Conservation (phyloP, 805 yeast genomes). For the Cyberlindnera maritima region DNA sequence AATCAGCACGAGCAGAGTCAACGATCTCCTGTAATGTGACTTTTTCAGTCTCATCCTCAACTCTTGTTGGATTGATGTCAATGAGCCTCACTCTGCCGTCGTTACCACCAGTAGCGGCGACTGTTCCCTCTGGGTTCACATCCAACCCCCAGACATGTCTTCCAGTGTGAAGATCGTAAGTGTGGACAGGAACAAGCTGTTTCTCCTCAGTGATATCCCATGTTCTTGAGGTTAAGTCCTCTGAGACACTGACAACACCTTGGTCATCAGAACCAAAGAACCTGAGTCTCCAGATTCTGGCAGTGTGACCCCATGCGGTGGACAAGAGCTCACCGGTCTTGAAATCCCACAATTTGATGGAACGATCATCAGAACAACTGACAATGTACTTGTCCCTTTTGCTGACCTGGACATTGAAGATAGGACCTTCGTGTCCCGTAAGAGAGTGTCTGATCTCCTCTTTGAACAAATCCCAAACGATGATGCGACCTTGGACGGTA, state of each 20-base stretch:
- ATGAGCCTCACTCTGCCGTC: constrained; percentile 79
- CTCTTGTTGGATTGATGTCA: constrained; percentile 42
- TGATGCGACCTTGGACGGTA: constrained; percentile 86
- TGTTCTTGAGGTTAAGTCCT: constrained; percentile 79
- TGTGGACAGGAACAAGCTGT: constrained; percentile 29
- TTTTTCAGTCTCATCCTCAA: constrained; percentile 28
- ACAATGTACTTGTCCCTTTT: constrained; percentile 51
- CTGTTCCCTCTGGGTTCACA: constrained; percentile 39
- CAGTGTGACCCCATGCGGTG: constrained; percentile 95
- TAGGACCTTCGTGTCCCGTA: constrained; percentile 85
- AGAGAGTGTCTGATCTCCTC: constrained; percentile 50
- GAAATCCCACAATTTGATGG: constrained; percentile 74
- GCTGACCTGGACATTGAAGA: constrained; percentile 74
- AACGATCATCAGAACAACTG: constrained; percentile 93
- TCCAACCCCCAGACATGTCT: constrained; percentile 87
- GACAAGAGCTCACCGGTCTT: constrained; percentile 56
- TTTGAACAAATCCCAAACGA: constrained; percentile 64
- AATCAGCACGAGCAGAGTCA: constrained; percentile 19
- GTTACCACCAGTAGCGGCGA: constrained; percentile 87
- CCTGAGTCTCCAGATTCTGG: constrained; percentile 84
- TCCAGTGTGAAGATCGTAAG: constrained; percentile 73
- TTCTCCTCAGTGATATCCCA: constrained; percentile 52
- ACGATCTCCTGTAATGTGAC: constrained; percentile 36
- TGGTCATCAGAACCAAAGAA: constrained; percentile 44
- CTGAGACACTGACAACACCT: constrained; percentile 66